Conservation (phyloP, 169 alveolate genomes). For the Amoebophrya sp. region DNA sequence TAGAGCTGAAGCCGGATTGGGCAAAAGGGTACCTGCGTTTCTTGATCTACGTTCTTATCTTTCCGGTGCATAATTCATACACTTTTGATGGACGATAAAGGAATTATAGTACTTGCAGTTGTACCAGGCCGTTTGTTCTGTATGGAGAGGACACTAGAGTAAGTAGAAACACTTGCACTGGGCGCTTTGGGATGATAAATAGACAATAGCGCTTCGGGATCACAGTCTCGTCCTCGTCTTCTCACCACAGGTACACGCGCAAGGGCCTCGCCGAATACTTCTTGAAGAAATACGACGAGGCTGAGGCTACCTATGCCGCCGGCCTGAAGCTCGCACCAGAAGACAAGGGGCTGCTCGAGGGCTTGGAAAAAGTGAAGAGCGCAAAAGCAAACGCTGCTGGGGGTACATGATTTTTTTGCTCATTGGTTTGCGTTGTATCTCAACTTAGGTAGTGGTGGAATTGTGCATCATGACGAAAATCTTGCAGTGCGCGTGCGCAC, state of each 20-base stretch:
- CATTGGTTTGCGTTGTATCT: too few species aligned
- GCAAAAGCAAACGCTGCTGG: background rate
- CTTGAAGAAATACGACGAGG: conserved; percentile 67
- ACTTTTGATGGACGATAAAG: too few species aligned
- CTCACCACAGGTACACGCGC: conserved; percentile 79
- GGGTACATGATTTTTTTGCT: background rate
- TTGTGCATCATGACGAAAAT: conserved; percentile 23
- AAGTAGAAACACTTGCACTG: too few species aligned
- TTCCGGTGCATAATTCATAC: too few species aligned
- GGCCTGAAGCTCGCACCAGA: conserved; percentile 82
- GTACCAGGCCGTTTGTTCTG: too few species aligned
- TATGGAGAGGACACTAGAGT: too few species aligned
- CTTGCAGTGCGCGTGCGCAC: conserved; percentile 6
- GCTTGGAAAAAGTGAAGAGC: conserved; percentile 48
- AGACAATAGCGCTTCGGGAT: too few species aligned
- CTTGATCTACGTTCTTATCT: background rate
- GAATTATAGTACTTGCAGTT: too few species aligned
- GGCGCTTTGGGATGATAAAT: too few species aligned
- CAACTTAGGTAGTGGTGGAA: background rate
- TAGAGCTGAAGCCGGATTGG: conserved; percentile 83
- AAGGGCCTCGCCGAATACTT: conserved; percentile 78
- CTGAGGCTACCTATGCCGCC: conserved; percentile 70
- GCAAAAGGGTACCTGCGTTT: conserved; percentile 60
- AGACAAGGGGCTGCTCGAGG: conserved; percentile 72
- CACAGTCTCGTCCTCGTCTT: too few species aligned